Percentiles rank a stretch among this genome's conserved stretches.
These are phyloP conservation scores for Hemisphaericaspora lyxosophila DNA, from an alignment of 1,139 yeast genomes.

Conservation along the genomic window DNA sequence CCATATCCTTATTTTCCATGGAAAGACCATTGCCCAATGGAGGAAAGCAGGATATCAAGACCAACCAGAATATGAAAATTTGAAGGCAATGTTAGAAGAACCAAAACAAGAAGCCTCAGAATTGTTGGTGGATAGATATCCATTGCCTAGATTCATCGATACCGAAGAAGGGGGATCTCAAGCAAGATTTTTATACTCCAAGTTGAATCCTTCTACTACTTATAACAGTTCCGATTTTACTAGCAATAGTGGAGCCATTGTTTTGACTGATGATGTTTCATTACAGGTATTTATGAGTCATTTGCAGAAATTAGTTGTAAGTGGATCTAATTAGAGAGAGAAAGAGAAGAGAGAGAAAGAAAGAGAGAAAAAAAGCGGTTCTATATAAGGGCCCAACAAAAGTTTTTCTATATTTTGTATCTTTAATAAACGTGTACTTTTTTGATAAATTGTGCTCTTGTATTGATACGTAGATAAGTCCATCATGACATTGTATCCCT, in stretches of 20 bases:
- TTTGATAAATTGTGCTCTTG: too few relatives aligned
- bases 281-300: slow-evolving; percentile 90
- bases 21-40: slow-evolving; percentile 95
- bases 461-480: too few relatives aligned
- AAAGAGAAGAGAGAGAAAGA: too few relatives aligned
- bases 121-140: slow-evolving; percentile 88
- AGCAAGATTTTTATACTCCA: slow-evolving; percentile 92
- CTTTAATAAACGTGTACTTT: too few relatives aligned
- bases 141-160: slow-evolving; percentile 90
- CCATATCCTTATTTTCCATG: slow-evolving; percentile 94
- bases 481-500: too few relatives aligned
- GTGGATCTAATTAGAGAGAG: slow-evolving; percentile 43
- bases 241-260: slow-evolving; percentile 64
- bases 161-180: slow-evolving; percentile 98
- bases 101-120: slow-evolving; percentile 94
- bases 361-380: too few relatives aligned
- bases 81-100: slow-evolving; percentile 80
- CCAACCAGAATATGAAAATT: slow-evolving; percentile 83
- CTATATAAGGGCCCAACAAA: too few relatives aligned
- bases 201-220: slow-evolving; percentile 89
- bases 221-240: slow-evolving; percentile 61
- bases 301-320: slow-evolving; percentile 77
- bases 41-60: slow-evolving; percentile 94
- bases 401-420: too few relatives aligned
- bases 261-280: slow-evolving; percentile 92